A percentile compares a stretch with the other conserved stretches of the same genome.
Evolutionary conservation across 805 yeast genomes (phyloP).

Genomic region (Candida khao-thaluensis): DNA sequence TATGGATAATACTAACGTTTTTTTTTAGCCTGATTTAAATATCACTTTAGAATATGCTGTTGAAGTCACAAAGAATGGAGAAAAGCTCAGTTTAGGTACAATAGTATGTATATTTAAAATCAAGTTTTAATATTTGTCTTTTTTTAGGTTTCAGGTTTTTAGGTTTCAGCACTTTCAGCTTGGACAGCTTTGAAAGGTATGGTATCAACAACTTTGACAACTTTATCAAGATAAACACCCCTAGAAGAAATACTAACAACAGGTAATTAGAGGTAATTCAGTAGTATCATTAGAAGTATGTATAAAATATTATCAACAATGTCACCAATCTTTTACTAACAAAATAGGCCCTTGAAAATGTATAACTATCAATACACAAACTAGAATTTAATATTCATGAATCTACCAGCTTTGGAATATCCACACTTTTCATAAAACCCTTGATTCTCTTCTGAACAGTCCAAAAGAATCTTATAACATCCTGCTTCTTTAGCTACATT

Average conservation of each 20-base stretch:
- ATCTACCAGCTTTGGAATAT: slow-evolving; percentile 60
- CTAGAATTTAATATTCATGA: slow-evolving; percentile 44
- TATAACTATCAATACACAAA: slow-evolving; percentile 9
- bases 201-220: neutral
- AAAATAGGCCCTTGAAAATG: slow-evolving; percentile 34
- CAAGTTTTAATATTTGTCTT: too few relatives aligned
- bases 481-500: slow-evolving; percentile 58
- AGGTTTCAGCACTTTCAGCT: too few relatives aligned
- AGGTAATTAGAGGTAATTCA: slow-evolving; percentile 73
- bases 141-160: too few relatives aligned
- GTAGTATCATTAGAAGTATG: slow-evolving; percentile 69
- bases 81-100: slow-evolving; percentile 59
- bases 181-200: too few relatives aligned
- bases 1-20: slow-evolving; percentile 17
- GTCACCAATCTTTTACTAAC: too few relatives aligned
- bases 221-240: too few relatives aligned
- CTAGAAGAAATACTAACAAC: slow-evolving; percentile 17
- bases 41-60: slow-evolving; percentile 69
- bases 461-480: slow-evolving; percentile 86
- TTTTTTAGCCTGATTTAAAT: slow-evolving; percentile 66
- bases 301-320: too few relatives aligned
- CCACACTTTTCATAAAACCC: slow-evolving; percentile 91
- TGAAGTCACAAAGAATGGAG: slow-evolving; percentile 54
- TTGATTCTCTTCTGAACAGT: slow-evolving; percentile 80
- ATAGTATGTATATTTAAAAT: slow-evolving; percentile 42